phyloP scores from a whole-genome alignment of 495 filamentous ascomycete species.

The Elaphomyces granulatus region DNA sequence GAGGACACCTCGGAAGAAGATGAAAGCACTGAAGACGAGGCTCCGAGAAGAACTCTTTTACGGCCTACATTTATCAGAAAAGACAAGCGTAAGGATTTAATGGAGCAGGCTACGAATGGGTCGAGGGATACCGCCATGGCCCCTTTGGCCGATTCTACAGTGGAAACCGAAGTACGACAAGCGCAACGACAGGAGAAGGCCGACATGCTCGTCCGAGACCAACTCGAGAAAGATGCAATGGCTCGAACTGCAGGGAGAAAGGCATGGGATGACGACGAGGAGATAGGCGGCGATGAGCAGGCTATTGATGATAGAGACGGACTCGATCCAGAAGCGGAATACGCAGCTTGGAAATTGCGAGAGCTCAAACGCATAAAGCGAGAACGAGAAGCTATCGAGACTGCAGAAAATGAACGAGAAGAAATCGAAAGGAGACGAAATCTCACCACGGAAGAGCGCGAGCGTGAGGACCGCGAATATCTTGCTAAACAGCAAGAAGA shows the following conservation, averaged over 20 bases:
- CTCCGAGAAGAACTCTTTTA: conserved; percentile 56
- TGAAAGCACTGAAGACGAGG: conserved; percentile 58
- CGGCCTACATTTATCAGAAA: conserved; percentile 91
- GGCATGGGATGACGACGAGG: conserved; percentile 76
- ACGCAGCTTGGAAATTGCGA: conserved; percentile 84
- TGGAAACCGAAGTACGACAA: conserved; percentile 42
- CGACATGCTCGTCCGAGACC: conserved; percentile 72
- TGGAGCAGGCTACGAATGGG: conserved; percentile 8
- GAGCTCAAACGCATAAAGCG: conserved; percentile 80
- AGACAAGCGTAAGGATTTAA: conserved; percentile 41
- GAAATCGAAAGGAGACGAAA: conserved; percentile 82
- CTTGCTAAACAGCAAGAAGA: conserved; percentile 72
- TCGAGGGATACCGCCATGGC: conserved; percentile 10
- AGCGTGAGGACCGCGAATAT: conserved; percentile 70
- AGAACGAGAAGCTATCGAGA: conserved; percentile 72
- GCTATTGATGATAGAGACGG: conserved; percentile 75
- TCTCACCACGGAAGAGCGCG: conserved; percentile 74
- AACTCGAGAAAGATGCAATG: conserved; percentile 65
- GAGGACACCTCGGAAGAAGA: conserved; percentile 38
- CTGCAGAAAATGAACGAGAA: conserved; percentile 67
- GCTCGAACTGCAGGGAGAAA: conserved; percentile 61
- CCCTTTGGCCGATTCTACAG: conserved; percentile 25
- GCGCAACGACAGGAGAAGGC: conserved; percentile 47
- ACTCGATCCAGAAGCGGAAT: conserved; percentile 76
- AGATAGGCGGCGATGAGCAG: conserved; percentile 44